These are phyloP conservation scores for Phytophthora pisi DNA, from an alignment of 352 stramenopile genomes.

Conservation along the genomic window DNA sequence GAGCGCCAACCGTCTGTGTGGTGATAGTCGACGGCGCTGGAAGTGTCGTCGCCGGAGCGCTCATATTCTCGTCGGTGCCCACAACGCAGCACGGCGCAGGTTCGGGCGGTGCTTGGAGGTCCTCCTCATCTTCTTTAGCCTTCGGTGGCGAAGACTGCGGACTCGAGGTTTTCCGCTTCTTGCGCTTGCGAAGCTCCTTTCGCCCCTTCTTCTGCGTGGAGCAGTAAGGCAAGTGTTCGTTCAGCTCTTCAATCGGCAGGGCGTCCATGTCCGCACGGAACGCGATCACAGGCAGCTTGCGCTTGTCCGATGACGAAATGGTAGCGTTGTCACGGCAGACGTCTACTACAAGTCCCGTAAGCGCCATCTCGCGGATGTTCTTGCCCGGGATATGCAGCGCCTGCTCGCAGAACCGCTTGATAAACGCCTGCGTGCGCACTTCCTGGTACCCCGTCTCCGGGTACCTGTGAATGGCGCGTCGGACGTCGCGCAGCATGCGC, in stretches of 20 bases:
- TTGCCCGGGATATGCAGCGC: conserved; percentile 76
- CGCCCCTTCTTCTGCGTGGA: conserved; percentile 68
- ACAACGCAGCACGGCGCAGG: conserved; percentile 11
- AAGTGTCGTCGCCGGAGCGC: conserved; percentile 21
- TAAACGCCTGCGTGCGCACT: conserved; percentile 84
- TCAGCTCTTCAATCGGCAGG: conserved; percentile 90
- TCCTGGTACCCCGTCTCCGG: conserved; percentile 94
- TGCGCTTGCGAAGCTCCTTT: conserved; percentile 67
- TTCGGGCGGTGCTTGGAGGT: neutral
- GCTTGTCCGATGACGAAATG: conserved; percentile 51
- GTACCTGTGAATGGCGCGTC: conserved; percentile 87
- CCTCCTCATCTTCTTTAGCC: conserved; percentile 11
- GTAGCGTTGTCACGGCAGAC: conserved; percentile 81
- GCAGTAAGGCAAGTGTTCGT: conserved; percentile 79
- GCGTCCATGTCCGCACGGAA: conserved; percentile 97
- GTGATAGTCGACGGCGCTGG: conserved; percentile 29
- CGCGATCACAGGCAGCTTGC: conserved; percentile 85
- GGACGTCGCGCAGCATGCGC: conserved; percentile 75
- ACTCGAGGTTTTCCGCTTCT: conserved; percentile 59
- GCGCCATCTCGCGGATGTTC: conserved; percentile 79
- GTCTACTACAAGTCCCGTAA: conserved; percentile 91
- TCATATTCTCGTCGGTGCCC: conserved; percentile 29
- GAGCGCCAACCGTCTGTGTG: conserved; percentile 32
- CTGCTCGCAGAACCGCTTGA: conserved; percentile 84
- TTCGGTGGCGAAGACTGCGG: conserved; percentile 17